Evolutionary conservation across 1,139 yeast genomes (phyloP).

Genomic region (Candida sp.): DNA sequence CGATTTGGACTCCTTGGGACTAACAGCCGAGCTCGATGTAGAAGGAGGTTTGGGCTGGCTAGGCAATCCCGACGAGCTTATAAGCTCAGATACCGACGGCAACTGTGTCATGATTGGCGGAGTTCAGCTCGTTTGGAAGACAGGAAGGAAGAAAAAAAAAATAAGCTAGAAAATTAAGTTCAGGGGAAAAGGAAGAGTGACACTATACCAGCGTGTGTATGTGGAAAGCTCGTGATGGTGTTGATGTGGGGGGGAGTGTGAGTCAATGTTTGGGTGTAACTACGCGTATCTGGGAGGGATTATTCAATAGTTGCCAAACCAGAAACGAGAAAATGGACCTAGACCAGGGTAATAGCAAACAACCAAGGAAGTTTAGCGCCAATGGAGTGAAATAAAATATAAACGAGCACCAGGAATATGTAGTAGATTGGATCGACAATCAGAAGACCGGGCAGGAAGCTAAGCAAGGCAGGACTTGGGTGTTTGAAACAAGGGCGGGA

Average conservation of each 20-base stretch:
- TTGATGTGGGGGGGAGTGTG: neutral
- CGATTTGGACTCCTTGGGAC: slow-evolving; percentile 1
- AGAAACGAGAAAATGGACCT: neutral
- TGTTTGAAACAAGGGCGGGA: neutral
- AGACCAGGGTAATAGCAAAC: neutral
- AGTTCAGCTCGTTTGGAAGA: no score
- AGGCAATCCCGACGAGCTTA: slow-evolving; percentile 15
- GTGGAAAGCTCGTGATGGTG: neutral
- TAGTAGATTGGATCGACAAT: no score
- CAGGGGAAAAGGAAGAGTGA: no score
- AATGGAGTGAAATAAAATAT: no score
- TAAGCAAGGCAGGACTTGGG: no score
- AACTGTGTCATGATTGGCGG: slow-evolving; percentile 35
- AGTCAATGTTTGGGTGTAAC: no score
- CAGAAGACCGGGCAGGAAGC: no score
- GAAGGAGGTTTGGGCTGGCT: neutral
- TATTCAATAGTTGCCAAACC: neutral
- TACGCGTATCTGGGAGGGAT: no score
- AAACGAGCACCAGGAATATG: no score
- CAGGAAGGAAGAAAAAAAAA: neutral
- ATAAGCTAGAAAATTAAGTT: no score
- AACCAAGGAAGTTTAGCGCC: neutral
- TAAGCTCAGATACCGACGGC: slow-evolving; percentile 40
- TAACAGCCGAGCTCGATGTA: neutral
- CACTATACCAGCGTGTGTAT: no score